Evolutionary conservation across 768 basidiomycete genomes (phyloP).

Genomic region (Calocybe indica): DNA sequence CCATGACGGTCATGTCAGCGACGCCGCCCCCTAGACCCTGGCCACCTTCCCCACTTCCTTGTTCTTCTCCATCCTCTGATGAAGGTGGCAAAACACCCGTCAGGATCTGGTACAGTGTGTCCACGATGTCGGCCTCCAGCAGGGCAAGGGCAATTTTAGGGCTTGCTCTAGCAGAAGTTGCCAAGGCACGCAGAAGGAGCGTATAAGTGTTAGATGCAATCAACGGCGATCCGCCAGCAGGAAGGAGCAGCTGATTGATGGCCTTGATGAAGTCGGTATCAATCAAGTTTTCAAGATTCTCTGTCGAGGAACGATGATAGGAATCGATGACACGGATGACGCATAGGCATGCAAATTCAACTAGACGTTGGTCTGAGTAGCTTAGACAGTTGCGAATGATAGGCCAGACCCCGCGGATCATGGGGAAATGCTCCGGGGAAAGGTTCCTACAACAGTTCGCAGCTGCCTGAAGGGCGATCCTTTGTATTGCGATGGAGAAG

Average conservation of each 20-base stretch:
- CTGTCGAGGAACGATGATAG: constrained; percentile 78
- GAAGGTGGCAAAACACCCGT: constrained; percentile 87
- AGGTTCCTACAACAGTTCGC: constrained; percentile 96
- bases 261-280: constrained; percentile 75
- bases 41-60: constrained; percentile 53
- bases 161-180: constrained; percentile 83
- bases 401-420: constrained; percentile 87
- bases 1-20: constrained; percentile 97
- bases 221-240: constrained; percentile 81
- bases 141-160: constrained; percentile 82
- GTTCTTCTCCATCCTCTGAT: constrained; percentile 45
- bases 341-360: constrained; percentile 93
- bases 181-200: constrained; percentile 77
- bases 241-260: constrained; percentile 79
- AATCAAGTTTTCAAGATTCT: constrained; percentile 82
- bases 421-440: constrained; percentile 80
- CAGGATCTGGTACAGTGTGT: constrained; percentile 90
- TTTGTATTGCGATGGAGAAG: constrained; percentile 95
- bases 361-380: constrained; percentile 94
- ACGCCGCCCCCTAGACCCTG: constrained; percentile 85
- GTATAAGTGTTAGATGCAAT: constrained; percentile 88
- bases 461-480: constrained; percentile 93
- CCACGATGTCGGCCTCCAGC: constrained; percentile 88
- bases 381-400: constrained; percentile 89
- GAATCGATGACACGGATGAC: constrained; percentile 93